These are phyloP conservation scores for Talaromyces verruculosus DNA, from an alignment of 2,329 filamentous ascomycete species.

Conservation along the genomic window DNA sequence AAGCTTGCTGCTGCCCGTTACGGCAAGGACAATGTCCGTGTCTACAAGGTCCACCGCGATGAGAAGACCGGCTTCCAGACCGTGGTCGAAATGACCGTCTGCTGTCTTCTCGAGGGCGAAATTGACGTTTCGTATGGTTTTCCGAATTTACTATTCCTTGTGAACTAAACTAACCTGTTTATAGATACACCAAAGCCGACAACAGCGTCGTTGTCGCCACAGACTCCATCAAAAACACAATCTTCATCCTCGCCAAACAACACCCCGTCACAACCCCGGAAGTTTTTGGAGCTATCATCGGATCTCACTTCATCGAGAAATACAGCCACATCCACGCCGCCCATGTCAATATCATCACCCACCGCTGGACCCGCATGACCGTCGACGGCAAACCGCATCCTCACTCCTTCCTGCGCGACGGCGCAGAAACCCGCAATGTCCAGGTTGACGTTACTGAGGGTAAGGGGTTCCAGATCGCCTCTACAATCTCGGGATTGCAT, in stretches of 20 bases:
- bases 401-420: constrained; percentile 90
- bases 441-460: constrained; percentile 67
- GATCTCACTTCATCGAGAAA: constrained; percentile 80
- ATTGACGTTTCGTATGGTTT: constrained; percentile 73
- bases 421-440: constrained; percentile 81
- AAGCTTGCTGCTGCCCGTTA: constrained; percentile 49
- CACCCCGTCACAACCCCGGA: constrained; percentile 90
- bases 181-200: constrained; percentile 85
- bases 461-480: constrained; percentile 71
- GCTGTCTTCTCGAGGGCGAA: constrained; percentile 86
- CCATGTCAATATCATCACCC: constrained; percentile 76
- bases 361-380: constrained; percentile 87
- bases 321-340: constrained; percentile 87
- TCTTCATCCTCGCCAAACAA: constrained; percentile 93
- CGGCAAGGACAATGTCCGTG: constrained; percentile 89
- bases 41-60: constrained; percentile 90
- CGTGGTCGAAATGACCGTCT: constrained; percentile 92
- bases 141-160: background rate
- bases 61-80: constrained; percentile 73
- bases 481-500: constrained; percentile 75
- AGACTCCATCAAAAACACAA: constrained; percentile 97
- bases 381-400: constrained; percentile 88
- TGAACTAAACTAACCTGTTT: background rate
- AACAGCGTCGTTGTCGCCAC: constrained; percentile 95
- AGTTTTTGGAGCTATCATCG: constrained; percentile 81